Base-by-base conservation (phyloP, 495 filamentous ascomycete genomes). In the Podospora australis region DNA sequence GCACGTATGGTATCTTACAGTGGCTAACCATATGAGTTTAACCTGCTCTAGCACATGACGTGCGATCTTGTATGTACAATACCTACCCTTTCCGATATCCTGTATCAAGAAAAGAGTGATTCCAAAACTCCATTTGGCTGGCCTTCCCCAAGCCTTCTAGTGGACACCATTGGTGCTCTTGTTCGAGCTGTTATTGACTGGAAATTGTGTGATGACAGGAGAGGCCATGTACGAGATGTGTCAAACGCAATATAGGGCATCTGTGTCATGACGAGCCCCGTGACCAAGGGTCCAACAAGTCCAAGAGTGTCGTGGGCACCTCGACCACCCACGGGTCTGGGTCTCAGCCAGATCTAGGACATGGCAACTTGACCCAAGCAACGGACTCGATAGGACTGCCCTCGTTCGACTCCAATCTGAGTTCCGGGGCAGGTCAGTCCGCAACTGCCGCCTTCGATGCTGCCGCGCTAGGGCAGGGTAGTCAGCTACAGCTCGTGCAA, bases 181-280 rank as follows among this genome's bases (percentile, higher is more conserved):
- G 39, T 17, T 39, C 25, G 50, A 42, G 24, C 53, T 46, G 41
- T 49, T 46, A 41, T 58, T 65, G 58, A 64, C 57, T 44, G 38
- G 47, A 24, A 44, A 26, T 26, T 34, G 21, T 52, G 34, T n/a
- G 13, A 23, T 42, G 47, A 49, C 66, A 92, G 90, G 88, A 95
- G 70, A 85, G 92, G 62, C 92, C 92, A 44, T 99, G 92, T 78
- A 88, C 87, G 48, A 82, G 92, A 72, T 99, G 92, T 77, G 87
- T 99, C 73, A 97, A 97, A 69, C 86, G 92, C 60, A 95, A 95
- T 74, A 99, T 99, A 66, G 92, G 91, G 56, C 92, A 97, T 76
- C 74, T 99, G 48, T 99, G 92, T 71, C 92, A 97, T 71, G 92
- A 99, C 66, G 92, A 97, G 70, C 90, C 90, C 49, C 83, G 94